Evolutionary conservation across 208 protist species (phyloP).

Genomic region (Borovskyia barvae): DNA sequence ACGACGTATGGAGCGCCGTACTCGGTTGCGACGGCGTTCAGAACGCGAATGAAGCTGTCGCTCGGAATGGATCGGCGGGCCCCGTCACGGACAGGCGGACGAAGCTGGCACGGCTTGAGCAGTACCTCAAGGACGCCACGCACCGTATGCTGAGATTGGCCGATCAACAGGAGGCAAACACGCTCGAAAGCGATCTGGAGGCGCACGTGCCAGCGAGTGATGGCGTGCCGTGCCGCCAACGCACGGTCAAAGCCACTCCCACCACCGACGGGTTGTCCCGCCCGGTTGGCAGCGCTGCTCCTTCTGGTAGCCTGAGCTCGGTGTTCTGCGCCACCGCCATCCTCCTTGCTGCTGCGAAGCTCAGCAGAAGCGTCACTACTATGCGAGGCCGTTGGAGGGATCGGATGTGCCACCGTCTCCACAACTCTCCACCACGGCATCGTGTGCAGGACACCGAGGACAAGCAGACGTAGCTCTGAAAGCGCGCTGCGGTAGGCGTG

Average conservation of each 20-base stretch:
- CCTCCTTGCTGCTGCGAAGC: not conserved
- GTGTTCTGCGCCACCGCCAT: not conserved
- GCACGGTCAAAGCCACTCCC: conserved; percentile 1
- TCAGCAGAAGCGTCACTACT: no score
- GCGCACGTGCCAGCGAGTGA: conserved; percentile 62
- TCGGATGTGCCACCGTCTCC: conserved; percentile 40
- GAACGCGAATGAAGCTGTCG: conserved; percentile 70
- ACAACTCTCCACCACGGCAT: conserved; percentile 86
- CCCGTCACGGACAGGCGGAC: conserved; percentile 53
- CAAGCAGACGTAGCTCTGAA: conserved; percentile 56
- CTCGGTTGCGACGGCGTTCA: conserved; percentile 57
- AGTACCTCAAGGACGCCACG: conserved; percentile 72
- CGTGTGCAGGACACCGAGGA: conserved; percentile 72
- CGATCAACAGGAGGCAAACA: conserved; percentile 63
- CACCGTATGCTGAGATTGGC: conserved; percentile 61
- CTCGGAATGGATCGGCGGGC: conserved; percentile 47
- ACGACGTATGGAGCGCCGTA: conserved; percentile 47
- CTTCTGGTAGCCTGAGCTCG: not conserved
- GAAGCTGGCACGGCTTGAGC: conserved; percentile 65
- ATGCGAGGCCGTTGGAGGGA: no score
- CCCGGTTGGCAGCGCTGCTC: not conserved
- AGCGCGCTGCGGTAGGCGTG: conserved; percentile 15
- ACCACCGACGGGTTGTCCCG: not conserved
- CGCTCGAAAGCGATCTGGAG: conserved; percentile 76
- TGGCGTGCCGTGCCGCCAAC: conserved; percentile 14